Evolutionary conservation across 192 early-diverging fungal genomes (phyloP), one percentile per base, ranked within the genome.

Genomic region (Spizellomyces punctatus): DNA sequence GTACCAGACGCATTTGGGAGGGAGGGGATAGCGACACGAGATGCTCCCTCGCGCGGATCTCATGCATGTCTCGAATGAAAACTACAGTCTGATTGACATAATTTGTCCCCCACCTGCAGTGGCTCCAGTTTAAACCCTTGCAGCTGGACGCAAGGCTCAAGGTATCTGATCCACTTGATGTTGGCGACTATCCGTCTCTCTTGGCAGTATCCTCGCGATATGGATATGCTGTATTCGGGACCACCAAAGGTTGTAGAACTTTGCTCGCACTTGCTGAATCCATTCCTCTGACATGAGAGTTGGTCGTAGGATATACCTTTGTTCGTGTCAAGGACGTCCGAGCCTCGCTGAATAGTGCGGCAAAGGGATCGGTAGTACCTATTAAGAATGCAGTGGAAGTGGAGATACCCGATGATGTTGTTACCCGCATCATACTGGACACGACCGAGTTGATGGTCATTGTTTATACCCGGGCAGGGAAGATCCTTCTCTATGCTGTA

Each of bases 91-190:
- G 27, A n/a, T 36, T 36, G 3, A 36, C 27, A 36, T 2, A 3
- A 36, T 46, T 67, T 55, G 54, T 62, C 10, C 17, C 4, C 21
- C n/a, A n/a, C 6, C 42, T 48, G 58, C 58, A 67, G 73, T 21
- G 45, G 46, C 71, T 82, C 41, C 71, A 78, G 52, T 69, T 70
- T 36, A 67, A 74, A 19, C 67, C 69, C 55, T 61, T 80, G 42
- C 67, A 79, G 67, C 61, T 77, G 5, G 70, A 77, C 46, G 70
- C 64, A 48, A 66, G 69, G 16, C 36, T 77, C 8, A 36, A 67
- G 5, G 16, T 77, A 12, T 77, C 57, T 19, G 71, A 66, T 17
- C 56, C 56, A 6, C 59, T 72, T 42, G 52, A 67, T 21, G 46
- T 41, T 43, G 19, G 61, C 45, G 21, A 16, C 42, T 17, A 55